phyloP scores from a whole-genome alignment of 768 basidiomycete species.

The Pulveroboletus frians region DNA sequence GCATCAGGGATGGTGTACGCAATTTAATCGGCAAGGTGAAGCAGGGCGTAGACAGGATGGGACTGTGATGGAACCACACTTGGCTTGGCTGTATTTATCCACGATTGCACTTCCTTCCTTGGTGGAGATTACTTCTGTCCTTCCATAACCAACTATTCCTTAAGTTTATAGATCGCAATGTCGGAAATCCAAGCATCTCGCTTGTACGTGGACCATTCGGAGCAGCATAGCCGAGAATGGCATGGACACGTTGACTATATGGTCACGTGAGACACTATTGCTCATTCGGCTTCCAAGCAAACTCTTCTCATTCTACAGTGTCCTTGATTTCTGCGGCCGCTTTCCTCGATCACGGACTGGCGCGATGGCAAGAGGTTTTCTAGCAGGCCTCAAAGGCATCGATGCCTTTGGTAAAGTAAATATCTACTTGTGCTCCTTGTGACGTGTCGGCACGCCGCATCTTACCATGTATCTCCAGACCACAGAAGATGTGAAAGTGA shows the following conservation, averaged over 20 bases:
- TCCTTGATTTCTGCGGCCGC: constrained; percentile 9
- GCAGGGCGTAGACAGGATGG: constrained; percentile 69
- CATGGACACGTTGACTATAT: constrained; percentile 21
- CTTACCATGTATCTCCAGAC: constrained; percentile 51
- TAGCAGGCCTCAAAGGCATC: constrained; percentile 78
- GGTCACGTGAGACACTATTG: constrained; percentile 22
- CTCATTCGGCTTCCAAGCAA: neutral
- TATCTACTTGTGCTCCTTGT: neutral
- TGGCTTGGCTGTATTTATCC: neutral
- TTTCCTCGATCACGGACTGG: constrained; percentile 19
- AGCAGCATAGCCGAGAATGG: too few species aligned
- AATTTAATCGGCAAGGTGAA: constrained; percentile 86
- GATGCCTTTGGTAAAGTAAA: constrained; percentile 99
- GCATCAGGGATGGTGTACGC: constrained; percentile 82
- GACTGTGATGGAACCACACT: constrained; percentile 18
- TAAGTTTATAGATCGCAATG: neutral
- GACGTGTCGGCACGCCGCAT: constrained; percentile 3
- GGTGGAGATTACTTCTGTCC: neutral
- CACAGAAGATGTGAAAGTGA: constrained; percentile 98
- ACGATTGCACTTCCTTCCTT: neutral
- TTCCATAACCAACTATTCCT: neutral
- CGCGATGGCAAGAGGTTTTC: constrained; percentile 73
- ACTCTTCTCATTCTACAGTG: constrained; percentile 2
- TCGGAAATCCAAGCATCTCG: neutral
- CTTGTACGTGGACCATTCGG: too few species aligned